Percentiles rank a stretch among this genome's conserved stretches.
Evolutionary conservation across 495 filamentous ascomycete genomes (phyloP).

Genomic region (Staphylotrichum longicolle): DNA sequence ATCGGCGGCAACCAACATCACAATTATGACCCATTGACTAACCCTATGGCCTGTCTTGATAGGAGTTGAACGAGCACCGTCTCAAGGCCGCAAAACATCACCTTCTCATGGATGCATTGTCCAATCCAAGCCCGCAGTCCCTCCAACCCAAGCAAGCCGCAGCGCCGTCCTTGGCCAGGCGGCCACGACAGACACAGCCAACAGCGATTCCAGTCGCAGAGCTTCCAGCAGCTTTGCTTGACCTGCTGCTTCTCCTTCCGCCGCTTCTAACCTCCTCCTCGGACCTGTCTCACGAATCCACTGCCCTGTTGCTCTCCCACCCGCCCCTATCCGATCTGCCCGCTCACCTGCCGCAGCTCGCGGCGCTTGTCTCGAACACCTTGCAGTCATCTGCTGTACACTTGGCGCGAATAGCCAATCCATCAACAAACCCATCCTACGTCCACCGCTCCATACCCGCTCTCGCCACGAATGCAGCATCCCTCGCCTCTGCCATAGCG

Average conservation of each 20-base stretch:
- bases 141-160: conserved; percentile 19
- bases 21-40: too few relatives aligned
- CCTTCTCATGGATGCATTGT: conserved; percentile 43
- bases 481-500: conserved; percentile 29
- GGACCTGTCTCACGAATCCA: conserved; percentile 25
- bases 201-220: conserved; percentile 14
- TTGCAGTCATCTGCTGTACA: conserved; percentile 41
- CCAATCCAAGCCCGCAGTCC: conserved; percentile 25
- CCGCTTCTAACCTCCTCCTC: conserved; percentile 29
- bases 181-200: conserved; percentile 18
- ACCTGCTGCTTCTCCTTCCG: conserved; percentile 46
- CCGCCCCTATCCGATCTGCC: conserved; percentile 44
- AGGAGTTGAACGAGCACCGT: conserved; percentile 45
- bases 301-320: conserved; percentile 38
- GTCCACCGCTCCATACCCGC: conserved; percentile 49
- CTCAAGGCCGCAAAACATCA: conserved; percentile 40
- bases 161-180: conserved; percentile 27
- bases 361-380: conserved; percentile 39
- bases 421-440: conserved; percentile 53
- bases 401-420: conserved; percentile 47
- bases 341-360: conserved; percentile 41
- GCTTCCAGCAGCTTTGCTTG: conserved; percentile 36
- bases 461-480: conserved; percentile 31
- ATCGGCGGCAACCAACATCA: neutral
- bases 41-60: too few relatives aligned